These are phyloP conservation scores for Komagataea norvegica DNA, from an alignment of 1,139 yeast species.

Conservation along the genomic window DNA sequence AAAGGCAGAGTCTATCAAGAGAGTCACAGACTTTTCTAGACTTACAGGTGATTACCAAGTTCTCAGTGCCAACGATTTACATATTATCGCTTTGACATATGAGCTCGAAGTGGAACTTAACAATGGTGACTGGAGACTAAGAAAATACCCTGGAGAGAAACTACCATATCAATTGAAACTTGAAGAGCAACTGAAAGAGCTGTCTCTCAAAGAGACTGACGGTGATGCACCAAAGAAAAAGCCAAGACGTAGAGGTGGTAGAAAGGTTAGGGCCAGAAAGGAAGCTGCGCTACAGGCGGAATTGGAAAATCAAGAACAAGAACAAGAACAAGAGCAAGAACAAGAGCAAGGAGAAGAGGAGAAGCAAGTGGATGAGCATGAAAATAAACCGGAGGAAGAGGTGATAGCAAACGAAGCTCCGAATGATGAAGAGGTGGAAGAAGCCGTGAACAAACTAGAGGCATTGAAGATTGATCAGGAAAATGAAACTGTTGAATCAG, in stretches of 20 bases:
- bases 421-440: conserved; percentile 12
- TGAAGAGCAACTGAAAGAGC: conserved; percentile 1
- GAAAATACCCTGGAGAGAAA: conserved; percentile 68
- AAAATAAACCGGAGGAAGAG: not conserved
- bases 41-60: conserved; percentile 90
- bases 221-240: conserved; percentile 33
- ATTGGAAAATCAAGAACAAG: conserved; percentile 11
- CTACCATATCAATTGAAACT: conserved; percentile 20
- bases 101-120: conserved; percentile 75
- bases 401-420: conserved; percentile 1
- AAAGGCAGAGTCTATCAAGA: conserved; percentile 52
- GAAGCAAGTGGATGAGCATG: too few species aligned
- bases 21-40: conserved; percentile 71
- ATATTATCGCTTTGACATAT: conserved; percentile 84
- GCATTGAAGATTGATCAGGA: conserved; percentile 6
- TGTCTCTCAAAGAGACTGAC: too few species aligned
- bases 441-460: conserved; percentile 13
- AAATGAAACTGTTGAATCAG: not conserved
- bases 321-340: not conserved
- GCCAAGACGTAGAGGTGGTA: conserved; percentile 58
- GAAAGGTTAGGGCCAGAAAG: conserved; percentile 54
- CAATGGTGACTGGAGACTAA: conserved; percentile 62
- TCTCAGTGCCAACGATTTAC: conserved; percentile 85
- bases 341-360: not conserved
- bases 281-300: conserved; percentile 30